Evolutionary conservation across 2,329 filamentous ascomycete genomes (phyloP).

Genomic region (Penicillium psychrosexuale): DNA sequence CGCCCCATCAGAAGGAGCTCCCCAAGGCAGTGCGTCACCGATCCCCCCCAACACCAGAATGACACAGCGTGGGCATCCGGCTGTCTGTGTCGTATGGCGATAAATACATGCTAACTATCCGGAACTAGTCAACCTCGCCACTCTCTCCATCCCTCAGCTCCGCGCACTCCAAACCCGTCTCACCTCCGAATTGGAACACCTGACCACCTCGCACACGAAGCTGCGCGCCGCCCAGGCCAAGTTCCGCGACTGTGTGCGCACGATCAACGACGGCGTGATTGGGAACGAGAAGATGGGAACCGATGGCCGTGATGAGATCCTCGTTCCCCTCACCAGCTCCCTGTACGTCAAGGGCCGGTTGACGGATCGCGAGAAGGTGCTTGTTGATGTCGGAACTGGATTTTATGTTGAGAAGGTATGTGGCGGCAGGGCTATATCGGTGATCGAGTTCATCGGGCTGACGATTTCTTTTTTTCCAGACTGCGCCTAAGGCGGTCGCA

Average conservation of each 20-base stretch:
- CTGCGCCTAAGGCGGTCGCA: slow-evolving; percentile 57
- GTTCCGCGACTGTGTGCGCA: slow-evolving; percentile 84
- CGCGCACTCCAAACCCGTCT: slow-evolving; percentile 92
- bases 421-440: not conserved
- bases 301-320: slow-evolving; percentile 52
- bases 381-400: slow-evolving; percentile 91
- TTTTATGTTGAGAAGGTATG: slow-evolving; percentile 89
- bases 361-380: slow-evolving; percentile 68
- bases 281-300: slow-evolving; percentile 36
- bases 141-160: slow-evolving; percentile 79
- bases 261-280: slow-evolving; percentile 61
- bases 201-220: slow-evolving; percentile 85
- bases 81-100: not conserved
- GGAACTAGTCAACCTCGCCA: slow-evolving; percentile 62
- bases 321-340: slow-evolving; percentile 93
- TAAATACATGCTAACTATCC: not conserved
- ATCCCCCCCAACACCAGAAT: not conserved
- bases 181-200: slow-evolving; percentile 91
- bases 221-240: slow-evolving; percentile 86
- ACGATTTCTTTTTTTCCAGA: slow-evolving; percentile 31
- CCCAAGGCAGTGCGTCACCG: slow-evolving; percentile 28
- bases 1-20: slow-evolving; percentile 29
- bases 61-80: not conserved
- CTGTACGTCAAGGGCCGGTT: slow-evolving; percentile 87
- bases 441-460: not conserved